These are phyloP conservation scores for Phyllosticta citriasiana DNA, from an alignment of 2,329 filamentous ascomycete genomes.

Conservation along the genomic window DNA sequence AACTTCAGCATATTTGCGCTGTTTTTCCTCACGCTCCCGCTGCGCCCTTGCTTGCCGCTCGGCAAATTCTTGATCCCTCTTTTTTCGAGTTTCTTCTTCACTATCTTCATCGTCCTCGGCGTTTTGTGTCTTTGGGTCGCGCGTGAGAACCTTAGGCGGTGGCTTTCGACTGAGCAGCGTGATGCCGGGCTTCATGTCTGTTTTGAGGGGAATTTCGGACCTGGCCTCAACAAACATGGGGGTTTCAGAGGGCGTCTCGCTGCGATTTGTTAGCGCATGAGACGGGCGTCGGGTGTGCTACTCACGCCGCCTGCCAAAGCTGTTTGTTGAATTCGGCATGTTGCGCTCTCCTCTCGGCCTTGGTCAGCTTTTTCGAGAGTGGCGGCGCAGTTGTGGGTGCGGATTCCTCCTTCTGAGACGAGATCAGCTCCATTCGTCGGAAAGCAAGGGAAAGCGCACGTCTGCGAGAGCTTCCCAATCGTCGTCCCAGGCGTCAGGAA, in stretches of 20 bases:
- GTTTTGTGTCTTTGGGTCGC: slow-evolving; percentile 40
- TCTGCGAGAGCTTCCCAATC: slow-evolving; percentile 81
- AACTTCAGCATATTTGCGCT: slow-evolving; percentile 80
- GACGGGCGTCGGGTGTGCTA: slow-evolving; percentile 1
- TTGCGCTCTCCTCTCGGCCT: slow-evolving; percentile 66
- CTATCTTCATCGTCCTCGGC: slow-evolving; percentile 49
- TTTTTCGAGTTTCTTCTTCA: slow-evolving; percentile 50
- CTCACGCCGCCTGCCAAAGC: slow-evolving; percentile 82
- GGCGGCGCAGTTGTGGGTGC: slow-evolving; percentile 24
- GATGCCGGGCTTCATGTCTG: slow-evolving; percentile 70
- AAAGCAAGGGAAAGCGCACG: slow-evolving; percentile 29
- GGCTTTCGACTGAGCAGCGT: slow-evolving; percentile 81
- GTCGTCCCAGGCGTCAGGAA: slow-evolving; percentile 69
- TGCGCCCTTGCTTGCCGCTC: slow-evolving; percentile 71
- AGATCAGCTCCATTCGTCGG: slow-evolving; percentile 11
- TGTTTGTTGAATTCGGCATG: slow-evolving; percentile 77
- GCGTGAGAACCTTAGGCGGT: slow-evolving; percentile 47
- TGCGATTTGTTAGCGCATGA: slow-evolving; percentile 27
- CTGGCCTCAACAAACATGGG: slow-evolving; percentile 65
- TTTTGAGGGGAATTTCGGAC: slow-evolving; percentile 53
- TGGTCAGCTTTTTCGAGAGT: slow-evolving; percentile 48
- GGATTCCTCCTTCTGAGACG: slow-evolving; percentile 25
- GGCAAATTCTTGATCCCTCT: slow-evolving; percentile 57
- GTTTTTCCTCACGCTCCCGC: slow-evolving; percentile 76
- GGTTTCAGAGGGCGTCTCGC: slow-evolving; percentile 58